Evolutionary conservation across 2,329 filamentous ascomycete species (phyloP).

Genomic region (Phialophora verrucosa): DNA sequence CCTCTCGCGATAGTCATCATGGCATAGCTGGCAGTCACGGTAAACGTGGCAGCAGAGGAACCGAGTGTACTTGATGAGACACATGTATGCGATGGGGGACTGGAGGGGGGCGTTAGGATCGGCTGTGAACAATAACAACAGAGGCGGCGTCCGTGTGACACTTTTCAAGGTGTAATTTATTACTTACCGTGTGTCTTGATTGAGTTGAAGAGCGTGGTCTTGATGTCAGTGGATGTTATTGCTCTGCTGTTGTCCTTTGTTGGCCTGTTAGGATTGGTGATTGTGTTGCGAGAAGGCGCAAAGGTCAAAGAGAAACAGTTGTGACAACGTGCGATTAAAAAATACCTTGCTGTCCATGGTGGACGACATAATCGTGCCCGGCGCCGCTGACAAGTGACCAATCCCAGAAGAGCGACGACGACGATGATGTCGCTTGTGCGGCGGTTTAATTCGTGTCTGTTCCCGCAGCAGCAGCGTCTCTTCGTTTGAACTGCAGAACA

Average conservation of each 20-base stretch:
- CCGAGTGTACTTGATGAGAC: neutral
- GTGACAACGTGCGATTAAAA: neutral
- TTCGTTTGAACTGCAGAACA: slow-evolving; percentile 1
- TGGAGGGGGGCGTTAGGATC: neutral
- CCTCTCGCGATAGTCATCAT: neutral
- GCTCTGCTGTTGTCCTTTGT: no score
- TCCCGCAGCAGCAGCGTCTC: neutral
- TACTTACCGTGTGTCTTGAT: no score
- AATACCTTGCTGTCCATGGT: neutral
- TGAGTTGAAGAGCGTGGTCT: no score
- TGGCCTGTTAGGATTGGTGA: neutral
- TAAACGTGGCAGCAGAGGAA: neutral
- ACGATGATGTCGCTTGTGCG: neutral
- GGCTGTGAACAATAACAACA: neutral
- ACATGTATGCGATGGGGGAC: neutral
- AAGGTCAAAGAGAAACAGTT: neutral
- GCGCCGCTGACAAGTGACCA: neutral
- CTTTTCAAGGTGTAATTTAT: no score
- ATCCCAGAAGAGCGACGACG: neutral
- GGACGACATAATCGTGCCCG: neutral
- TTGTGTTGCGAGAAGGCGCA: neutral
- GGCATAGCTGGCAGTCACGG: neutral
- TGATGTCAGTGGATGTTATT: no score
- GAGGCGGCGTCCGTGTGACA: no score
- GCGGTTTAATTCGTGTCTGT: neutral